Conservation (phyloP, 192 early-diverging fungal species). For the Coemansia reversa region DNA sequence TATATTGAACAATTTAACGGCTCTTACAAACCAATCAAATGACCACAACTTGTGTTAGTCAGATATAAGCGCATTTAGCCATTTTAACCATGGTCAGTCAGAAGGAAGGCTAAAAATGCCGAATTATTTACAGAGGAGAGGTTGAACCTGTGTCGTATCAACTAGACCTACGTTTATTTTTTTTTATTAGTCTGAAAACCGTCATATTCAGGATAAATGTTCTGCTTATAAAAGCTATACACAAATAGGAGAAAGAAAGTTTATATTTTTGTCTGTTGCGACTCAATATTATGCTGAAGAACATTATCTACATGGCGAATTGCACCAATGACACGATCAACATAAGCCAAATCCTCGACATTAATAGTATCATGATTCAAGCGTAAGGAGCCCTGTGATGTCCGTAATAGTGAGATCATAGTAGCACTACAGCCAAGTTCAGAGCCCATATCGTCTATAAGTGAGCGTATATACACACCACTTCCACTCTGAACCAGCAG, state of each 20-base stretch:
- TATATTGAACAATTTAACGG: no score
- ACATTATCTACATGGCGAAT: conserved; percentile 21
- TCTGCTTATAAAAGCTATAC: neutral
- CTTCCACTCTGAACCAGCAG: conserved; percentile 63
- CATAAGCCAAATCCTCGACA: conserved; percentile 41
- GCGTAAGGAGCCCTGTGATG: conserved; percentile 58
- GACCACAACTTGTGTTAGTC: no score
- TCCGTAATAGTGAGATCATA: conserved; percentile 62
- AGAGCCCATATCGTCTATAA: conserved; percentile 67
- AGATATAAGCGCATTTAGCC: no score
- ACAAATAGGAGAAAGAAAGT: neutral
- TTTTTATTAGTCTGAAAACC: neutral
- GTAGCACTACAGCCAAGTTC: conserved; percentile 58
- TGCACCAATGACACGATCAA: conserved; percentile 21
- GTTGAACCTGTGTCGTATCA: neutral
- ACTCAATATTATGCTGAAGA: neutral
- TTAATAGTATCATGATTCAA: conserved; percentile 52
- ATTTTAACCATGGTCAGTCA: no score
- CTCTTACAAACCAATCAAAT: no score
- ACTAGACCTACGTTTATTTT: neutral
- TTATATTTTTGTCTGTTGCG: neutral
- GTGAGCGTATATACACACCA: conserved; percentile 71
- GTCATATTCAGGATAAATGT: neutral
- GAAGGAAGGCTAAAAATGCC: no score
- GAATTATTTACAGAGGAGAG: neutral